Conservation (phyloP, 2,329 filamentous ascomycete species). For the Emergomyces pasteurianus region DNA sequence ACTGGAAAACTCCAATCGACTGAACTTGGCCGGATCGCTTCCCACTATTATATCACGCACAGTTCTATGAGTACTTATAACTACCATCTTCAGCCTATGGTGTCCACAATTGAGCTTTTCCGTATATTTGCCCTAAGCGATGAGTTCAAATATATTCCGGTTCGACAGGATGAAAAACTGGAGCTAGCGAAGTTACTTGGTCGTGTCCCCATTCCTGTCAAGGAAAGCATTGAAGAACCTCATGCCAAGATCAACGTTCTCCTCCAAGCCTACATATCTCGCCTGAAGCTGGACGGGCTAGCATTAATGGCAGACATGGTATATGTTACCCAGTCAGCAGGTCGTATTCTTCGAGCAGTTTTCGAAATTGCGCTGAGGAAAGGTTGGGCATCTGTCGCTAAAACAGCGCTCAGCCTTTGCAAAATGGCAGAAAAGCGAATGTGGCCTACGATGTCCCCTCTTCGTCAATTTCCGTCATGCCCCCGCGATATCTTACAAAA, state of each 20-base stretch:
- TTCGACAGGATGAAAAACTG: slow-evolving; percentile 93
- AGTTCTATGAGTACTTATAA: slow-evolving; percentile 97
- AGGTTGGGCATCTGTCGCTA: slow-evolving; percentile 87
- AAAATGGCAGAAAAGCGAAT: slow-evolving; percentile 99
- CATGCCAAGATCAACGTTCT: slow-evolving; percentile 98
- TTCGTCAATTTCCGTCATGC: slow-evolving; percentile 78
- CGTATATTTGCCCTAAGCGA: slow-evolving; percentile 90
- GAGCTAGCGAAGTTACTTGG: slow-evolving; percentile 85
- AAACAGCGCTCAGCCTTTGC: slow-evolving; percentile 83
- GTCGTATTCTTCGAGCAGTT: slow-evolving; percentile 85
- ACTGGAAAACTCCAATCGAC: slow-evolving; percentile 79
- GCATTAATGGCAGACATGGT: slow-evolving; percentile 98
- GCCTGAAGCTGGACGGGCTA: slow-evolving; percentile 83
- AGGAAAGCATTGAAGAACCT: slow-evolving; percentile 92
- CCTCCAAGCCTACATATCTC: slow-evolving; percentile 89
- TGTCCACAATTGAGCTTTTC: slow-evolving; percentile 91
- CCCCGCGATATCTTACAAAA: slow-evolving; percentile 80
- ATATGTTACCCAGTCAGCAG: slow-evolving; percentile 95
- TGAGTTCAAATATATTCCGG: slow-evolving; percentile 98
- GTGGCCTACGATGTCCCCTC: slow-evolving; percentile 98
- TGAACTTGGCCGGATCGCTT: slow-evolving; percentile 88
- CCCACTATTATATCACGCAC: slow-evolving; percentile 96
- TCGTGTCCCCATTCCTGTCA: slow-evolving; percentile 87
- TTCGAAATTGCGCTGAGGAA: slow-evolving; percentile 98
- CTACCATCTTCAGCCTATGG: slow-evolving; percentile 82